Conservation (phyloP, 2,329 filamentous ascomycete genomes). For the Beauveria asiatica region DNA sequence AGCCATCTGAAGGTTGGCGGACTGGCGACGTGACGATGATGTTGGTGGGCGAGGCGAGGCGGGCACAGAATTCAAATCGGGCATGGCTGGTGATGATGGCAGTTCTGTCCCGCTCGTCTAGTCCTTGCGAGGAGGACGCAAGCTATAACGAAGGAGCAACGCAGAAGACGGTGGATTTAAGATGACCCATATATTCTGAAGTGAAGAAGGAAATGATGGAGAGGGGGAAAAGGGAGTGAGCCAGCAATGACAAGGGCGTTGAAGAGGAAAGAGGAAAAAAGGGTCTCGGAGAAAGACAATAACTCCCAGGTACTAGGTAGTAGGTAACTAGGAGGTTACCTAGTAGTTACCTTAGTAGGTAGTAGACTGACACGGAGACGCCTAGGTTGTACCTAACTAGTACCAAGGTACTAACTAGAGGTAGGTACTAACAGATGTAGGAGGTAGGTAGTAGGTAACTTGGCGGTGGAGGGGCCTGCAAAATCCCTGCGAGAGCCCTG, state of each 20-base stretch:
- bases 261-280: background rate
- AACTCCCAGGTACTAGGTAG: too few relatives aligned
- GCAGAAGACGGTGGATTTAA: background rate
- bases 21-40: slow-evolving; percentile 33
- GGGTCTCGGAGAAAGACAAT: slow-evolving; percentile 1
- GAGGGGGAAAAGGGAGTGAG: background rate
- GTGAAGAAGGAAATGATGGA: background rate
- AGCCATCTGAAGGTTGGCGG: slow-evolving; percentile 33
- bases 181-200: background rate
- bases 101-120: background rate
- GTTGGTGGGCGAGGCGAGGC: slow-evolving; percentile 38
- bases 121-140: background rate
- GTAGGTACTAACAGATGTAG: too few relatives aligned
- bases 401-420: too few relatives aligned
- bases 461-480: too few relatives aligned
- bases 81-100: slow-evolving; percentile 28
- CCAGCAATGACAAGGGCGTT: background rate
- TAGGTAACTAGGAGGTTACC: too few relatives aligned
- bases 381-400: too few relatives aligned
- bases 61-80: slow-evolving; percentile 48
- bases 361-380: too few relatives aligned
- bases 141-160: background rate
- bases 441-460: too few relatives aligned
- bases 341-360: too few relatives aligned
- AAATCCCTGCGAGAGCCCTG: too few relatives aligned